Evolutionary conservation across 129 eudicot genomes (phyloP), one percentile per base, ranked within the genome.

Genomic region (Tagetes erecta): DNA sequence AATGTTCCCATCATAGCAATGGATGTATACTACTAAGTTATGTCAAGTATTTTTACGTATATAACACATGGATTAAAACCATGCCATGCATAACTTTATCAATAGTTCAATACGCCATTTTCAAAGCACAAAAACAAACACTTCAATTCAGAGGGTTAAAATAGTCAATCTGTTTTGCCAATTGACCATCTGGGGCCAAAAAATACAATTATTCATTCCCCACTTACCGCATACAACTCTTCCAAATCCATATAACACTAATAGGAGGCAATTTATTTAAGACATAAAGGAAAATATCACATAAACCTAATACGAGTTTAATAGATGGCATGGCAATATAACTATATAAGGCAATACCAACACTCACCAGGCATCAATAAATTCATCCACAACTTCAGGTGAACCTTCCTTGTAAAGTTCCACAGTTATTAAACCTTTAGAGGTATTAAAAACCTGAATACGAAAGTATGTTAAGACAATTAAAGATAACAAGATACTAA

Each of bases 361-460:
- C 40, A 77, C 90, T 76, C 81, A 95, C 99, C 97, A 88, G 27
- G 82, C 76, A 55, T 91, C 84, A 66, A 91, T 76, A 71, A 95
- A 95, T 72, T 88, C 93, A 69, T 83, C 89, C 74, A 95, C 97
- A 75, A 82, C 78, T 79, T 87, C 99, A 37, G 99, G 88, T 69
- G 96, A 90, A 73, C 92, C 90, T 62, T 95, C 99, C 85, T 95
- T 95, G 90, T 78, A 87, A 62, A 95, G 91, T 77, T 95, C 99
- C 63, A 87, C 95, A 3, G 92, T 89, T 46, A 95, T 85, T 51
- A 80, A 62, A 55, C 99, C 99, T 85, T 95, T 95, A 3, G 97
- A 86, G 65, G 97, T 95, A 67, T 80, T 86, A 53, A 95, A 80
- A 44, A 87, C 79, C 99, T 95, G 92, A 68, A 66, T 52, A 64